Evolutionary conservation across 371 early-diverging fungal species (phyloP), one percentile per base, ranked within the genome.

Genomic region (Coemansia linderi): DNA sequence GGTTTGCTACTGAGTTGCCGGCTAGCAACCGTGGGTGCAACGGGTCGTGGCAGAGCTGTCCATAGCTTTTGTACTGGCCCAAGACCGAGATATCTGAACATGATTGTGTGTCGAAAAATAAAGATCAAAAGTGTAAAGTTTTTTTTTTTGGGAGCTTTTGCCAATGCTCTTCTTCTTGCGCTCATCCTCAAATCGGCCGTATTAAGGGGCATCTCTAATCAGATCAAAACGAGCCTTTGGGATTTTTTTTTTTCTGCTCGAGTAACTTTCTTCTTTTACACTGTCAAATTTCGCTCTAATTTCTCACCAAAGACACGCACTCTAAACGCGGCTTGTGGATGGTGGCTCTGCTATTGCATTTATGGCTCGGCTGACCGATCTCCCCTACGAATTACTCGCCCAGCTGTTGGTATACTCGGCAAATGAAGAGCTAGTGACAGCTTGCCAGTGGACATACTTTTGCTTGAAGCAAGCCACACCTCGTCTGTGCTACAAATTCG

Each of bases 401-500:
- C 27, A 48, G 15, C 56, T 73, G 12, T 41, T 73, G 13, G 19
- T 73, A 24, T 33, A 37, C 27, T 68, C 73, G 1, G 41, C 62
- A 1, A 73, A 73, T 58, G 63, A 63, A 27, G 15, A 13, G 2
- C 54, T 73, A 8, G 73, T 67, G 58, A 52, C 57, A 9, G 69
- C 61, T 6, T 60, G 50, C 46, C 59, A 61, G 37, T 64, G 65
- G 69, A 68, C 69, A 17, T 73, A 73, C 41, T 27, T 41, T 19
- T 68, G 69, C 38, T 57, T 73, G n/a, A 50, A 43, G 13, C 39
- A 36, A 19, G 38, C 68, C 12, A 65, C 73, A 0, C 60, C 73
- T 3, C 64, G 73, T 0, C 48, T 56, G 22, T 73, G 73, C 61
- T 73, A 73, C 48, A 68, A 68, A 41, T 72, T 75, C 58, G 76